Evolutionary conservation across 192 early-diverging fungal species (phyloP).

Genomic region (Geosiphon pyriformis): DNA sequence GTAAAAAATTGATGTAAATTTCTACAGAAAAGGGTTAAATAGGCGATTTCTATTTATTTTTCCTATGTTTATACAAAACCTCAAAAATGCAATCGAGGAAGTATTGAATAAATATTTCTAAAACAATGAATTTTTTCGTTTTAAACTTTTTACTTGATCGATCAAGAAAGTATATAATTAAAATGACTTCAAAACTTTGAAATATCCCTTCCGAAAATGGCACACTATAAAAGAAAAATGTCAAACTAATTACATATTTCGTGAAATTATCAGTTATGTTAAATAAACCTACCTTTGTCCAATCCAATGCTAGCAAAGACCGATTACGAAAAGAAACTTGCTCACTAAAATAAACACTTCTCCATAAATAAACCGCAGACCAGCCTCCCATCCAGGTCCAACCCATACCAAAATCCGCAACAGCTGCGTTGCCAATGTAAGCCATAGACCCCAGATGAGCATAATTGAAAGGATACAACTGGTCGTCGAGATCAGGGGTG

Average conservation of each 20-base stretch:
- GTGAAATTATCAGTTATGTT: neutral
- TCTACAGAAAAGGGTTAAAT: too few species aligned
- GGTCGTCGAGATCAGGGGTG: conserved; percentile 7
- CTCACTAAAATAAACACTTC: conserved; percentile 51
- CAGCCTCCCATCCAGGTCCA: conserved; percentile 45
- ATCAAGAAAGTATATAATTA: too few species aligned
- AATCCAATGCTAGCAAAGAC: conserved; percentile 34
- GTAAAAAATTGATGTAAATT: too few species aligned
- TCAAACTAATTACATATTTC: neutral
- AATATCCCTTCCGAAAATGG: conserved; percentile 43
- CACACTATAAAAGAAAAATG: conserved; percentile 19
- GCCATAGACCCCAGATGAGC: conserved; percentile 61
- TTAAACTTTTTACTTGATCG: too few species aligned
- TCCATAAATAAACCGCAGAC: conserved; percentile 52
- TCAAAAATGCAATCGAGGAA: too few species aligned
- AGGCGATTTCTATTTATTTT: too few species aligned
- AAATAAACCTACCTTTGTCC: conserved; percentile 32
- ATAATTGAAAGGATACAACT: conserved; percentile 52
- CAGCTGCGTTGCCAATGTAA: conserved; percentile 60
- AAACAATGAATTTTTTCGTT: too few species aligned
- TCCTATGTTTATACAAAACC: too few species aligned
- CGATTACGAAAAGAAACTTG: conserved; percentile 43
- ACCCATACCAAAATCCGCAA: conserved; percentile 45
- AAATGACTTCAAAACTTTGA: conserved; percentile 39
- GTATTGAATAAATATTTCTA: too few species aligned